phyloP scores from a whole-genome alignment of 1,284 basidiomycete genomes.

The Coniferiporia weirii region DNA sequence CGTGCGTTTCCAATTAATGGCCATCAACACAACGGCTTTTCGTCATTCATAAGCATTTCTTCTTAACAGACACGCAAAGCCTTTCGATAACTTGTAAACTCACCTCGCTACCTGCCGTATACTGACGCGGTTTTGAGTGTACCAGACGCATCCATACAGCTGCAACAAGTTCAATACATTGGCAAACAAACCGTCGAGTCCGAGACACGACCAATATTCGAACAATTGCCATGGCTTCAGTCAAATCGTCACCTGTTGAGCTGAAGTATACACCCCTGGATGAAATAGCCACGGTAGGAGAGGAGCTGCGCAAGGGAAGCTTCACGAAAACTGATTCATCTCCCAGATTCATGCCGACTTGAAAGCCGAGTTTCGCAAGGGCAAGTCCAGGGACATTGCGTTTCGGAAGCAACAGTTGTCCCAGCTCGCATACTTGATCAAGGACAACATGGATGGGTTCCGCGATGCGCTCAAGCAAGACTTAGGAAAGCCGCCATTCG shows the following conservation, averaged over 20 bases:
- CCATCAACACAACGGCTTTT: too few species aligned
- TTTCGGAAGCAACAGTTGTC: conserved; percentile 65
- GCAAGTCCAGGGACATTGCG: conserved; percentile 53
- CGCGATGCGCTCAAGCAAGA: conserved; percentile 51
- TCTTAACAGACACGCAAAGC: too few species aligned
- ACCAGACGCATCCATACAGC: too few species aligned
- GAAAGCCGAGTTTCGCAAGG: conserved; percentile 46
- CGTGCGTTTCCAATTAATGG: too few species aligned
- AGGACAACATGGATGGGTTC: conserved; percentile 58
- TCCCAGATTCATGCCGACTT: conserved; percentile 49
- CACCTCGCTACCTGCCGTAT: too few species aligned
- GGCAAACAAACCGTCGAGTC: too few species aligned
- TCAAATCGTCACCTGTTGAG: conserved; percentile 3
- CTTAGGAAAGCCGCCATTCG: conserved; percentile 50
- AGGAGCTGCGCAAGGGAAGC: not conserved
- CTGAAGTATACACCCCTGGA: conserved; percentile 13
- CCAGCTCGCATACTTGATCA: conserved; percentile 58
- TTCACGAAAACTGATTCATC: not conserved
- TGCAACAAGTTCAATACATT: not conserved
- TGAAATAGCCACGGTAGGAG: conserved; percentile 13
- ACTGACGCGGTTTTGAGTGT: too few species aligned
- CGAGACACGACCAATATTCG: too few species aligned
- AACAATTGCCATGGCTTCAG: not conserved
- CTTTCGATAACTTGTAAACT: too few species aligned
- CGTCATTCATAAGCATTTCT: too few species aligned